Evolutionary conservation across 805 yeast genomes (phyloP).

Genomic region (Torulaspora microellipsoides): DNA sequence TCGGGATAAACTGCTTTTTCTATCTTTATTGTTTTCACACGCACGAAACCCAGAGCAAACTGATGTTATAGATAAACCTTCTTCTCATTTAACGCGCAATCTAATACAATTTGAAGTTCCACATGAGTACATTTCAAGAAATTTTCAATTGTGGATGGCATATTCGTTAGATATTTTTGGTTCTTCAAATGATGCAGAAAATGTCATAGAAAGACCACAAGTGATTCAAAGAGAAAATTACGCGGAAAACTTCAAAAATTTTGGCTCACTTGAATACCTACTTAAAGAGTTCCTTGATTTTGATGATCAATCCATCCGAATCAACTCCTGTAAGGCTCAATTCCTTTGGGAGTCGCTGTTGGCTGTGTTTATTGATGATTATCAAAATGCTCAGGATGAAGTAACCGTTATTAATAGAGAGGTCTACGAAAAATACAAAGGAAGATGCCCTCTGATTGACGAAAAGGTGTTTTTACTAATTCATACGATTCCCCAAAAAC

Average conservation of each 20-base stretch:
- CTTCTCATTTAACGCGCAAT: constrained; percentile 4
- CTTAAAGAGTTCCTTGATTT: constrained; percentile 4
- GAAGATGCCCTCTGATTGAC: constrained; percentile 1
- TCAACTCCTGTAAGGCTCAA: not conserved
- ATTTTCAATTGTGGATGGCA: constrained; percentile 19
- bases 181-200: not conserved
- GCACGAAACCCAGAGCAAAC: constrained; percentile 8
- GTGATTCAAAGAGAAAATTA: not conserved
- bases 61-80: constrained; percentile 2
- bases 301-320: not conserved
- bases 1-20: constrained; percentile 8
- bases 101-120: constrained; percentile 8
- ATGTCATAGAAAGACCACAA: not conserved
- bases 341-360: constrained; percentile 9
- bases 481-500: not conserved
- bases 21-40: constrained; percentile 19
- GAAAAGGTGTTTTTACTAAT: constrained; percentile 5
- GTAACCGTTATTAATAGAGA: not conserved
- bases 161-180: constrained; percentile 9
- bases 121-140: constrained; percentile 6
- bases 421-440: constrained; percentile 1
- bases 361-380: constrained; percentile 5
- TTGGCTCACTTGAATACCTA: constrained; percentile 6
- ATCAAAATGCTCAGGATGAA: not conserved
- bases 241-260: constrained; percentile 4